Evolutionary conservation across 768 basidiomycete genomes (phyloP), one percentile per base, ranked within the genome.

Genomic region (Boletus sp.): DNA sequence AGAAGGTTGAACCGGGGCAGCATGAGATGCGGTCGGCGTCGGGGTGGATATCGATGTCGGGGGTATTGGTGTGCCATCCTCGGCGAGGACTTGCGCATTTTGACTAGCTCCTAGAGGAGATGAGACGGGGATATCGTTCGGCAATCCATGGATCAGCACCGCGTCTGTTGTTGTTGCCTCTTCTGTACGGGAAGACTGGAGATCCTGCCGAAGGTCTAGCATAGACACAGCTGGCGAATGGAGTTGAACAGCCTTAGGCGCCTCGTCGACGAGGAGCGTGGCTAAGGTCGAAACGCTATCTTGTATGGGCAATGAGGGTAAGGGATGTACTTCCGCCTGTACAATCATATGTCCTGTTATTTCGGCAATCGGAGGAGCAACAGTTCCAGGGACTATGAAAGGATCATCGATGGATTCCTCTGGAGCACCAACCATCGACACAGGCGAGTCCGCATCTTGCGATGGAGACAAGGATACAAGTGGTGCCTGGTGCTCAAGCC

Each of bases 161-260:
- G 23, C 37, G 5, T 54, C 44, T 8, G 1, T 35, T 7, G 40
- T 47, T 11, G n/a, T 15, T 21, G 23, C 33, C 9, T n/a, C 44
- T 9, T 49, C 47, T 38, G 7, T 19, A 15, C 2, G 33, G 13
- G 41, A 35, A 23, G 40, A 17, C 19, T 30, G 47, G 21, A 32
- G n/a, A 17, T 51, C 54, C 14, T 59, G 58, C 9, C 5, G 27
- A 0, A 64, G 47, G n/a, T 66, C 61, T 8, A 62, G 50, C 33
- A 51, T 37, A 38, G 66, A 68, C 23, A 64, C 56, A 2, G 55
- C 56, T 1, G 64, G 66, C 0, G 64, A 66, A 17, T 37, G 19
- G 30, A 40, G 9, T 25, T 40, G 51, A 25, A n/a, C n/a, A 33
- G 33, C 32, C 27, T 56, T 48, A 23, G 38, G 43, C 19, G 57